Base-by-base conservation (phyloP, 352 stramenopile species). In the Globisporangium cylindrosporum region DNA sequence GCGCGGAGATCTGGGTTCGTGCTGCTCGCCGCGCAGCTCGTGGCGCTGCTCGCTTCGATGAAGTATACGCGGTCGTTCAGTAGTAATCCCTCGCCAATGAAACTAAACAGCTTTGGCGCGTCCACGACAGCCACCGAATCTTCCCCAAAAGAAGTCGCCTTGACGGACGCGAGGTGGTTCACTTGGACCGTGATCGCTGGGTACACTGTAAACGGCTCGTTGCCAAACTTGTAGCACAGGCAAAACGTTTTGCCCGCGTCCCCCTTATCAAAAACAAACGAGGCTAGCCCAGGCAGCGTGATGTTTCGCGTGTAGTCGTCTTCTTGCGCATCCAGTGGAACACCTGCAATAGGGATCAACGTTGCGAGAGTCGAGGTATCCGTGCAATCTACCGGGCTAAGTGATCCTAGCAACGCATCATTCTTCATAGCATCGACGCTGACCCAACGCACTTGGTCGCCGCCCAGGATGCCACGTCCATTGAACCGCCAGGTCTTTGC, bases 181-280 rank as follows among this genome's bases (percentile, higher is more conserved):
- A 92, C 77, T 71, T 83, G 67, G 34, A 92, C 58, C 51, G 67
- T 71, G 5, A 89, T 72, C 0, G 38, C 41, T 3, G 77, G 67
- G 43, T 90, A 92, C 8, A 89, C 69, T 12, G 68, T 77, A 62
- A 78, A 92, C 3, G 84, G 84, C 22, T 92, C 81, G n/a, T 73
- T 76, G 5, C 79, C 84, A 66, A 90, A 92, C 53, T 88, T 85
- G 70, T 89, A 90, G 56, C 84, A 92, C 3, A 92, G 63, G 29
- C 71, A 86, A 41, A 84, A 92, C 0, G 64, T 83, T 12, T 85
- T 86, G 4, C 84, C 81, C 22, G 78, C 72, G 25, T 72, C 84
- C 51, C 63, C 32, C 7, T 58, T 65, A 15, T 76, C 74, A 66
- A 92, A 90, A 0, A 69, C 64, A 18, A 89, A 78, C 0, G 65